These are phyloP conservation scores for Phytophthora pseudosyringae DNA, from an alignment of 352 stramenopile species.

Conservation along the genomic window DNA sequence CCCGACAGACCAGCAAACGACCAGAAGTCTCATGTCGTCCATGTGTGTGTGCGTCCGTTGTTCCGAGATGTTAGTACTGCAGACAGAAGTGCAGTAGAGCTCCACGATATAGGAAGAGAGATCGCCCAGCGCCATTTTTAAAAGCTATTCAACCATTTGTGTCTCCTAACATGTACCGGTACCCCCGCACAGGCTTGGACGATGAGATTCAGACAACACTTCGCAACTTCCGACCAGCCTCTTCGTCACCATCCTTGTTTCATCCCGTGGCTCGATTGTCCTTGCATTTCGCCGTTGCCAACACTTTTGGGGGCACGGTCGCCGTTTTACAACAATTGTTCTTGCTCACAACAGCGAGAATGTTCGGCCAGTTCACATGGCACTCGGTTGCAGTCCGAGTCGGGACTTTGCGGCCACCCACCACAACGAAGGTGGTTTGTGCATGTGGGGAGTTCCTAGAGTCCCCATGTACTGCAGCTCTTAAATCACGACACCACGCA, in stretches of 20 bases:
- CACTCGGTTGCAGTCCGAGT: too few species aligned
- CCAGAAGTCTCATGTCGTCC: conserved; percentile 29
- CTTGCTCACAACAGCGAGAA: too few species aligned
- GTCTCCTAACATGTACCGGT: conserved; percentile 8
- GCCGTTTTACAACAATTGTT: too few species aligned
- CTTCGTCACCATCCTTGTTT: conserved; percentile 30
- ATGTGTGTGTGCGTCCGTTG: conserved; percentile 40
- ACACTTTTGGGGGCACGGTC: conserved; percentile 23
- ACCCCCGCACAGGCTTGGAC: neutral
- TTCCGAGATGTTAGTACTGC: conserved; percentile 27
- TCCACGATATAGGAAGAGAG: conserved; percentile 21
- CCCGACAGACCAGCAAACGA: conserved; percentile 5
- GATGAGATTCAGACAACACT: conserved; percentile 17
- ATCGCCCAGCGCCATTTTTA: conserved; percentile 20
- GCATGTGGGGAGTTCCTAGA: too few species aligned
- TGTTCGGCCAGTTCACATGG: too few species aligned
- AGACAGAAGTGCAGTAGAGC: conserved; percentile 30
- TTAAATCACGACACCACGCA: too few species aligned
- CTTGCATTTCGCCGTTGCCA: conserved; percentile 10
- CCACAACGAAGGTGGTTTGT: too few species aligned
- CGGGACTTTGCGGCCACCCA: too few species aligned
- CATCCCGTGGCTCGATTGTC: conserved; percentile 10
- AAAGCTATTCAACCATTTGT: conserved; percentile 33
- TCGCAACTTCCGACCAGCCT: conserved; percentile 21
- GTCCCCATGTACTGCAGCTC: too few species aligned